These are phyloP conservation scores for Phytophthora parvispora DNA, from an alignment of 352 stramenopile species.

Conservation along the genomic window DNA sequence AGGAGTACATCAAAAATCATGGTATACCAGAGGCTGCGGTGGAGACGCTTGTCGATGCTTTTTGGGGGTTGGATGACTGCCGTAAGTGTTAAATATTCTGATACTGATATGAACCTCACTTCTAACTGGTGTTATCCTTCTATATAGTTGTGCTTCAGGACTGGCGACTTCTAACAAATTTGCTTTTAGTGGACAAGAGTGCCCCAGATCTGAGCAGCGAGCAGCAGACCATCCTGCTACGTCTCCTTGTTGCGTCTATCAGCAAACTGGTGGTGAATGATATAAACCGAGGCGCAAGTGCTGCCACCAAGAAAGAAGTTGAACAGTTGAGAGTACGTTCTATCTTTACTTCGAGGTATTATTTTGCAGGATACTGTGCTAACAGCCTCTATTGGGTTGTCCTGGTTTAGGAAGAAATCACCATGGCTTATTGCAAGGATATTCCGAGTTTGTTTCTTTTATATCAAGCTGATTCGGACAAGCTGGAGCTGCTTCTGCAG, in stretches of 20 bases:
- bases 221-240: conserved; percentile 85
- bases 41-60: conserved; percentile 85
- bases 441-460: conserved; percentile 78
- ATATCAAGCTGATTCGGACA: conserved; percentile 86
- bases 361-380: too few relatives aligned
- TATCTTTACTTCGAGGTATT: background rate
- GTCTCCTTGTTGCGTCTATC: conserved; percentile 75
- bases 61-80: conserved; percentile 89
- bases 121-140: conserved; percentile 16
- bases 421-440: conserved; percentile 83
- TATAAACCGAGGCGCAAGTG: conserved; percentile 26
- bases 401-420: conserved; percentile 88
- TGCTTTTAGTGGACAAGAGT: conserved; percentile 86
- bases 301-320: conserved; percentile 57
- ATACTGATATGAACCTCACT: conserved; percentile 6
- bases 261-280: conserved; percentile 61
- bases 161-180: conserved; percentile 79
- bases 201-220: conserved; percentile 81
- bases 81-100: conserved; percentile 52
- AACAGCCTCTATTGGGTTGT: too few relatives aligned
- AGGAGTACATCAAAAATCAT: conserved; percentile 87
- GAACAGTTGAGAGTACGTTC: conserved; percentile 59
- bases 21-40: conserved; percentile 64
- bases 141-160: conserved; percentile 85
- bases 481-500: conserved; percentile 78